Percentiles rank a stretch among this genome's conserved stretches.
Conservation (phyloP, 164 flowering plant species). For the Nymphaea colorata region DNA sequence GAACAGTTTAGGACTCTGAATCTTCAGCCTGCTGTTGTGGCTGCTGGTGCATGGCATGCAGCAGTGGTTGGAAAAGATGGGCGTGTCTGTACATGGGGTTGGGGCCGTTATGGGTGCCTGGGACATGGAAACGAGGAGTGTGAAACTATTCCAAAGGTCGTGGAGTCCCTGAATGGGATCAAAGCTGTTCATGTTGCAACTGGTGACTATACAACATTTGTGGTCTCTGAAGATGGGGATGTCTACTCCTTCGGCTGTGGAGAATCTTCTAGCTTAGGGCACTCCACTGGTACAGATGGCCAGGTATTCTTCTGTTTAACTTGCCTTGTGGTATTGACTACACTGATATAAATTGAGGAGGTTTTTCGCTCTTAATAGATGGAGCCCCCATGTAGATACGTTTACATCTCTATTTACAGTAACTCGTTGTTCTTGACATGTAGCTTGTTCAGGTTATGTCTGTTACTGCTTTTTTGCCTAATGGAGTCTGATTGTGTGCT, state of each 20-base stretch:
- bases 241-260: conserved; percentile 98
- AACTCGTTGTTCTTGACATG: neutral
- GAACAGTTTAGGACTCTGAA: conserved; percentile 71
- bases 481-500: neutral
- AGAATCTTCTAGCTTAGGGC: conserved; percentile 96
- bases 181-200: conserved; percentile 96
- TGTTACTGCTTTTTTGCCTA: neutral
- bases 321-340: neutral
- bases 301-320: conserved; percentile 36
- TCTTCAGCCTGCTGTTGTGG: conserved; percentile 78
- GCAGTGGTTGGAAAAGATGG: conserved; percentile 94
- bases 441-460: neutral
- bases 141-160: conserved; percentile 83
- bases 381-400: neutral
- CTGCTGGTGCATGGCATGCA: conserved; percentile 99
- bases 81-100: conserved; percentile 99
- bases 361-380: too few species aligned
- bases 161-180: conserved; percentile 52
- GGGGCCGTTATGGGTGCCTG: conserved; percentile 97
- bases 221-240: conserved; percentile 81
- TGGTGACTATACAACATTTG: conserved; percentile 94
- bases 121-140: conserved; percentile 97
- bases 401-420: neutral
- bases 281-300: conserved; percentile 38
- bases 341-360: too few species aligned